Evolutionary conservation across 345 rosid species (phyloP).

Genomic region (Dipteronia dyeriana): DNA sequence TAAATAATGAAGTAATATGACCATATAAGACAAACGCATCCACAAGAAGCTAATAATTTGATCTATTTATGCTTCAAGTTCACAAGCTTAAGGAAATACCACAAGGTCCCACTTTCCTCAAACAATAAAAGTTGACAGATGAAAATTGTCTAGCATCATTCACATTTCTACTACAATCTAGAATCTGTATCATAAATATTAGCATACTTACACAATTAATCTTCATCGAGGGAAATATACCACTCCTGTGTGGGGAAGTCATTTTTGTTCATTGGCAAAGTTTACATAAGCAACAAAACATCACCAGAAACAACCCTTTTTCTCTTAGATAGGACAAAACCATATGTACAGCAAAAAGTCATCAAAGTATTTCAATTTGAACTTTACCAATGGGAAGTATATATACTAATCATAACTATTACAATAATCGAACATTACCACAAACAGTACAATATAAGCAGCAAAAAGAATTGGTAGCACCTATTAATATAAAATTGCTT

Average conservation of each 20-base stretch:
- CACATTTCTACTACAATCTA: not conserved
- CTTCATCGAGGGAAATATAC: not conserved
- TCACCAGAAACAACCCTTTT: not conserved
- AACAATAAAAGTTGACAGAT: not conserved
- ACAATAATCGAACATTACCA: not conserved
- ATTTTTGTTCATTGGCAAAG: not conserved
- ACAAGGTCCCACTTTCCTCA: not conserved
- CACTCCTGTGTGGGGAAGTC: too few relatives aligned
- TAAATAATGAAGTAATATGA: not conserved
- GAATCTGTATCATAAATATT: not conserved
- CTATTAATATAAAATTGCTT: not conserved
- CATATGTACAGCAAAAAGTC: not conserved
- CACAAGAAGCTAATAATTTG: not conserved
- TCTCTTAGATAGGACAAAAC: not conserved
- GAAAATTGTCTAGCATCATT: not conserved
- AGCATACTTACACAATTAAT: not conserved
- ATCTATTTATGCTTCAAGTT: not conserved
- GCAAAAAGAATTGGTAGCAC: slow-evolving; percentile 30
- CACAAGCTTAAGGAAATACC: not conserved
- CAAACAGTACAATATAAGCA: not conserved
- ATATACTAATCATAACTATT: not conserved
- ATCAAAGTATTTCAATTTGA: not conserved
- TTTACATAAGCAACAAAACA: not conserved
- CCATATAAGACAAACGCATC: not conserved
- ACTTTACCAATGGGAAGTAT: not conserved